These are phyloP conservation scores for Pleurozium schreberi DNA, from an alignment of 225 moss, liverwort and hornwort genomes.

Conservation along the genomic window DNA sequence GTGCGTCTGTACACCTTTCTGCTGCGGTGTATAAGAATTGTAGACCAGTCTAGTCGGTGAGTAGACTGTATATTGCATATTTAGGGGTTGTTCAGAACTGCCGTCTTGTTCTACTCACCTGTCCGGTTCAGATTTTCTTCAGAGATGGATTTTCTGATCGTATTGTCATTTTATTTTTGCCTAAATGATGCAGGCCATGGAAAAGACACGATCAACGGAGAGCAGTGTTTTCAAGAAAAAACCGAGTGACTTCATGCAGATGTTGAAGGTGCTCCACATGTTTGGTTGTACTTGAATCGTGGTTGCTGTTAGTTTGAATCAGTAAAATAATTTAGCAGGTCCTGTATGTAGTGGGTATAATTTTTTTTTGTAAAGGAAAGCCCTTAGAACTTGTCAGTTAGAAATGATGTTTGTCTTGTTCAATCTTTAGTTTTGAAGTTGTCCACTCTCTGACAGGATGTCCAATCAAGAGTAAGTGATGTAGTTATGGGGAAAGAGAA, in stretches of 20 bases:
- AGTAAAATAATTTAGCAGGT: neutral
- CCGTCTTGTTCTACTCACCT: neutral
- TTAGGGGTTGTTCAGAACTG: neutral
- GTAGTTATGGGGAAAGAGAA: slow-evolving; percentile 95
- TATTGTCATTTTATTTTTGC: neutral
- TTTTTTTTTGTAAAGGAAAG: neutral
- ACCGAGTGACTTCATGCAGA: slow-evolving; percentile 93
- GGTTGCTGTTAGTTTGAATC: neutral
- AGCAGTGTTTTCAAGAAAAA: slow-evolving; percentile 88
- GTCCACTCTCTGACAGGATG: slow-evolving; percentile 46
- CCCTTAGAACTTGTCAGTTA: neutral
- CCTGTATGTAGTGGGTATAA: neutral
- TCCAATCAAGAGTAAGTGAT: slow-evolving; percentile 90
- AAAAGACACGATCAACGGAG: slow-evolving; percentile 63
- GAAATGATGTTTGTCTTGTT: neutral
- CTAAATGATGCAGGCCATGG: slow-evolving; percentile 53
- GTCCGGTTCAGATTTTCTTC: neutral
- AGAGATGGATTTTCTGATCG: neutral
- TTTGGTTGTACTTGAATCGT: neutral
- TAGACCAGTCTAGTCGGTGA: neutral
- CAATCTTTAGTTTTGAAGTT: neutral
- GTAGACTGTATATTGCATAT: neutral
- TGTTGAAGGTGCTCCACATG: slow-evolving; percentile 67
- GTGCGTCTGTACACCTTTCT: neutral
- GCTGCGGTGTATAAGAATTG: neutral